A percentile compares a stretch with the other conserved stretches of the same genome.
Conservation (phyloP, 768 basidiomycete genomes). For the Hirschioporus abietinus region DNA sequence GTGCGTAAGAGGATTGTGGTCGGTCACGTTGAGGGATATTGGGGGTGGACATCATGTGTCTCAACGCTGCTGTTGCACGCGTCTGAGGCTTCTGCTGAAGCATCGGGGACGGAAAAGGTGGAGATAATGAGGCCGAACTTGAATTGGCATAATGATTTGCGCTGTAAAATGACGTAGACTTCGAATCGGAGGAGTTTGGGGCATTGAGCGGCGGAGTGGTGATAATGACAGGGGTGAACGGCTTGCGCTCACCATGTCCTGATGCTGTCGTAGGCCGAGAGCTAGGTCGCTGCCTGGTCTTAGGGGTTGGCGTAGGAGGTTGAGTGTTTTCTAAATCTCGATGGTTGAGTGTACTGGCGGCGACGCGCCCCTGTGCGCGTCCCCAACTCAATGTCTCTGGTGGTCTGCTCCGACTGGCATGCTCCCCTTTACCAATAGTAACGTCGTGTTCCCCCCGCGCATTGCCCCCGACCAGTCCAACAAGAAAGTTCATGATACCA, state of each 20-base stretch:
- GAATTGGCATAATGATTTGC: not conserved
- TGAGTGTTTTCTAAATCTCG: not conserved
- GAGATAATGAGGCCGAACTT: not conserved
- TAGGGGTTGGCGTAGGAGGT: not conserved
- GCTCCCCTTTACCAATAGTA: conserved; percentile 10
- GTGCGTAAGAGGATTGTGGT: not conserved
- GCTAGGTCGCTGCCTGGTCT: not conserved
- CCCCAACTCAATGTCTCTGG: not conserved
- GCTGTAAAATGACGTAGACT: not conserved
- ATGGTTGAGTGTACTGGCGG: not conserved
- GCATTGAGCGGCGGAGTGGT: conserved; percentile 2
- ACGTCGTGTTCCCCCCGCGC: conserved; percentile 19
- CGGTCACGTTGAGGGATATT: conserved; percentile 28
- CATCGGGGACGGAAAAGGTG: not conserved
- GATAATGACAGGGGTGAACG: not conserved
- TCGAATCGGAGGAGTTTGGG: not conserved
- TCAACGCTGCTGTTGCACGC: conserved; percentile 44
- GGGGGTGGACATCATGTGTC: conserved; percentile 66
- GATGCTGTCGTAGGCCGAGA: not conserved
- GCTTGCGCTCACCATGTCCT: not conserved
- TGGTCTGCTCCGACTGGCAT: not conserved
- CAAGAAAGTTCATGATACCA: conserved; percentile 60
- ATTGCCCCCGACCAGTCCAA: conserved; percentile 50
- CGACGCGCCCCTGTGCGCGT: not conserved
- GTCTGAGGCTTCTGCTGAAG: not conserved